Conservation (phyloP, 208 protist species). For the Acanthamoeba sp. region DNA sequence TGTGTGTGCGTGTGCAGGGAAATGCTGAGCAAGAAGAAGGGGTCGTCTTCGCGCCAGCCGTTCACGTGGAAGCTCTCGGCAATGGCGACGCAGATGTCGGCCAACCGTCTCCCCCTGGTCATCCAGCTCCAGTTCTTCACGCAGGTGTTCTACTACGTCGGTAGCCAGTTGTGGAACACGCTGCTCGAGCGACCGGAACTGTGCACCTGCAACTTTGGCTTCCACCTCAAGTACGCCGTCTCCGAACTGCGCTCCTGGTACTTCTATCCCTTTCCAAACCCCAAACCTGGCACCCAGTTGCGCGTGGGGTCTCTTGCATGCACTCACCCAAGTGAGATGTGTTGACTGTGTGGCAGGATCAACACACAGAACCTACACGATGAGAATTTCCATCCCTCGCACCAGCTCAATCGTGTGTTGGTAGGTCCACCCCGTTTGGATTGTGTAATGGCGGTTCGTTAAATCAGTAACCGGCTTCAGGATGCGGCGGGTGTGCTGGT, state of each 20-base stretch:
- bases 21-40: conserved; percentile 53
- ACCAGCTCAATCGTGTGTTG: conserved; percentile 17
- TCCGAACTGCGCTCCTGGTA: conserved; percentile 45
- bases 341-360: background rate
- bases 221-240: conserved; percentile 56
- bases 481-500: conserved; percentile 40
- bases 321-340: no score
- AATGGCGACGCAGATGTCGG: background rate
- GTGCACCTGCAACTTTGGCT: conserved; percentile 48
- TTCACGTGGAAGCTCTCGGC: conserved; percentile 65
- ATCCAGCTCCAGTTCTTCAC: conserved; percentile 62
- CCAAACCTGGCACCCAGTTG: no score
- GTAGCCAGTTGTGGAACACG: background rate
- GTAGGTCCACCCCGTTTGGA: background rate
- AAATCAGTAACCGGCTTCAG: background rate
- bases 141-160: conserved; percentile 45
- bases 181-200: conserved; percentile 43
- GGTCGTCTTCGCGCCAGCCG: background rate
- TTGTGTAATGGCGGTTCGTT: background rate
- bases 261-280: no score
- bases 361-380: conserved; percentile 3
- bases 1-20: background rate
- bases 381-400: conserved; percentile 14
- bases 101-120: background rate
- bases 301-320: no score